Base-by-base conservation (phyloP, 2,329 filamentous ascomycete species). In the Cladophialophora psammophila region DNA sequence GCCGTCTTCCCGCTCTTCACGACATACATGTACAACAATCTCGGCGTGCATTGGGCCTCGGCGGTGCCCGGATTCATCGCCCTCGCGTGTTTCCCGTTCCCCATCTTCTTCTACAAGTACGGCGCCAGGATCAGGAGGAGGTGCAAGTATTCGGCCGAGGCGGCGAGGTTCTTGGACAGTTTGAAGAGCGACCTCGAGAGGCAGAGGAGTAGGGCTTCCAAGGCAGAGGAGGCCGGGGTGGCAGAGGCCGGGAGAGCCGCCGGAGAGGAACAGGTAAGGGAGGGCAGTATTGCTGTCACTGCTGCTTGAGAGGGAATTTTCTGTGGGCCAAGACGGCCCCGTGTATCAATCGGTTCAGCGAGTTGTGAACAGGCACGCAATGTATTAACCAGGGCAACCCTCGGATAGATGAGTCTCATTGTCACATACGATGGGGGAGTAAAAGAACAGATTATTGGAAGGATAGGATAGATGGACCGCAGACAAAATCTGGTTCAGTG, bases 1-100 rank as follows among this genome's bases (percentile, higher is more conserved):
- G 80, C 82, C 6, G 79, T 77, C 6, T 84, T 84, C 68, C 82
- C 82, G 1, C 74, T 84, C 5, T 83, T 83, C 74, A 82, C 81
- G 13, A 77, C 73, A 1, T 74, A 80, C 32, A 79, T 84, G 78
- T 84, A 82, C 63, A 26, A 77, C 1, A 73, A 76, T 31, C 73
- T 84, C 20, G 81, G 82, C 2, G 80, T 82, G 9, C 79, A 82
- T 63, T 84, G 82, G 82, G 82, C 81, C 5, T 78, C 78, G 7
- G 78, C 76, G 15, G 72, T 84, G 13, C 81, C 80, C 0, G 82
- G 77, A 0, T 83, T 84, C 70, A 66, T 84, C 48, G 80, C 81
- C 0, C 69, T 83, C 13, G 76, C 76, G 1, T 81, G 80, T 42
- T 76, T 82, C 15, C 80, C 80, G 0, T 80, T 82, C 64, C 80